Conservation (phyloP, 2,329 filamentous ascomycete genomes). For the Amauroascus verrucosus region DNA sequence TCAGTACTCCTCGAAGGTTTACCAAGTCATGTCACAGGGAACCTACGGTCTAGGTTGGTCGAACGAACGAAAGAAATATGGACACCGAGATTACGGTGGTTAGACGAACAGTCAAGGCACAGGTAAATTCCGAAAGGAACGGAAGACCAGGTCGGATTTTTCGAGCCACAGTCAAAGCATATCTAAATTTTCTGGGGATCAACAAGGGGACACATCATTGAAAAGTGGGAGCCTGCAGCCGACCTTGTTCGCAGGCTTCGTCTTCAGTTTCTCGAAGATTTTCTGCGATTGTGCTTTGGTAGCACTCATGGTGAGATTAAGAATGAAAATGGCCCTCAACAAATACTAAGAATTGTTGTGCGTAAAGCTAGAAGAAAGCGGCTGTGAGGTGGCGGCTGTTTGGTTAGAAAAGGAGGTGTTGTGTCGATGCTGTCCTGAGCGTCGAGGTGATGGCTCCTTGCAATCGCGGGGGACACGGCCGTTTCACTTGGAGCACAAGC, state of each 20-base stretch:
- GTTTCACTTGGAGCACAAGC: background rate
- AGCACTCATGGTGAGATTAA: constrained; percentile 49
- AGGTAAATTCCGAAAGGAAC: constrained; percentile 96
- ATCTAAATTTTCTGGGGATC: constrained; percentile 47
- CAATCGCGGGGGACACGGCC: background rate
- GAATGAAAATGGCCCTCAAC: background rate
- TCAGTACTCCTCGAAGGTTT: constrained; percentile 18
- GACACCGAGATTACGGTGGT: constrained; percentile 94
- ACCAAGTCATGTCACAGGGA: constrained; percentile 16
- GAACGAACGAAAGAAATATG: constrained; percentile 99
- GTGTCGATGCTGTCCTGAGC: constrained; percentile 5
- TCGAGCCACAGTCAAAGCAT: constrained; percentile 96
- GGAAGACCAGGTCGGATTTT: constrained; percentile 97
- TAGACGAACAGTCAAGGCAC: constrained; percentile 92
- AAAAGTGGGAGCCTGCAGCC: constrained; percentile 20
- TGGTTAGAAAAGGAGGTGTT: background rate
- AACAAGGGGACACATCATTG: constrained; percentile 17
- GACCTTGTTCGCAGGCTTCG: constrained; percentile 91
- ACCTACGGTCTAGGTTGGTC: constrained; percentile 93
- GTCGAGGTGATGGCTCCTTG: no score
- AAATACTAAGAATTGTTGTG: constrained; percentile 6
- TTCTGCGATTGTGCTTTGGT: constrained; percentile 91
- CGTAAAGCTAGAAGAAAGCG: background rate
- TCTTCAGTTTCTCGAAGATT: constrained; percentile 95
- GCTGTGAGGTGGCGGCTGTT: constrained; percentile 4